Percentiles rank a stretch among this genome's conserved stretches.
These are phyloP conservation scores for Isabelozyma gotoi DNA, from an alignment of 805 yeast genomes.

Conservation along the genomic window DNA sequence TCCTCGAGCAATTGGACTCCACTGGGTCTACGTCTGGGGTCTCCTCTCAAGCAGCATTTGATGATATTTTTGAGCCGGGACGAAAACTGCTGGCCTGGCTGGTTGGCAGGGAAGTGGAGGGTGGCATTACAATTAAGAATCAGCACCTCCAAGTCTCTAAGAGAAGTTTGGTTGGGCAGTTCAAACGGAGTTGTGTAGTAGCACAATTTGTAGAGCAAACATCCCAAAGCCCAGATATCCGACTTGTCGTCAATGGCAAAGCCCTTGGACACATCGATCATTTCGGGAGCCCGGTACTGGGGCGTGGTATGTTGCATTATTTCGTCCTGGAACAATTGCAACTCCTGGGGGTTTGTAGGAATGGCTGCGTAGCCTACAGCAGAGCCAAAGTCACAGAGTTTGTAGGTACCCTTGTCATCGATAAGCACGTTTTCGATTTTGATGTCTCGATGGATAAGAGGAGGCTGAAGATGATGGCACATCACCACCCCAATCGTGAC, in stretches of 20 bases:
- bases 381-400: slow-evolving; percentile 93
- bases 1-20: slow-evolving; percentile 71
- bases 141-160: slow-evolving; percentile 52
- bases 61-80: slow-evolving; percentile 64
- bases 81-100: slow-evolving; percentile 49
- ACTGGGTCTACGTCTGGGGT: slow-evolving; percentile 73
- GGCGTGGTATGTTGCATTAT: slow-evolving; percentile 91
- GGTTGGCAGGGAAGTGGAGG: slow-evolving; percentile 47
- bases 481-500: slow-evolving; percentile 72
- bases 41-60: slow-evolving; percentile 56
- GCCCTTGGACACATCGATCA: slow-evolving; percentile 85
- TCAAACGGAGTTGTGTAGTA: slow-evolving; percentile 90
- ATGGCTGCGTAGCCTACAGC: slow-evolving; percentile 62
- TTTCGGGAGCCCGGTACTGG: slow-evolving; percentile 93
- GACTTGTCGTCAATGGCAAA: slow-evolving; percentile 87
- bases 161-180: slow-evolving; percentile 33
- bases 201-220: slow-evolving; percentile 84
- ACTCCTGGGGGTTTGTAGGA: slow-evolving; percentile 73
- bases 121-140: slow-evolving; percentile 57
- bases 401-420: slow-evolving; percentile 65
- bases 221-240: slow-evolving; percentile 97
- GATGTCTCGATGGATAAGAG: slow-evolving; percentile 75
- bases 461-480: slow-evolving; percentile 72
- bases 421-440: slow-evolving; percentile 93
- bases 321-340: slow-evolving; percentile 77